phyloP scores from a whole-genome alignment of 306 rosid genomes.

The Trifolium subterraneum region DNA sequence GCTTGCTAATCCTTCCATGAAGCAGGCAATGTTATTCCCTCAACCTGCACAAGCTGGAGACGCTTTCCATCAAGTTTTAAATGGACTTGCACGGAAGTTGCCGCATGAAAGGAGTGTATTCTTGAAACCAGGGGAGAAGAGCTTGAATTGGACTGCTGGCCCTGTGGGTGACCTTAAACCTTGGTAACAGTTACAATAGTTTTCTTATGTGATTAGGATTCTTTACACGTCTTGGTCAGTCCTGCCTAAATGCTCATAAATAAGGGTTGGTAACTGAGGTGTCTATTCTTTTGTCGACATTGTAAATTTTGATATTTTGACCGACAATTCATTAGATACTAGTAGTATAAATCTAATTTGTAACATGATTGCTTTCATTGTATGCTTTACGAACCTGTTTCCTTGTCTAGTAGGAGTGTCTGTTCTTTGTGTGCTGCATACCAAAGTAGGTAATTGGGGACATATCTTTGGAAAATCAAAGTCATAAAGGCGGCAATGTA shows the following conservation, averaged over 20 bases:
- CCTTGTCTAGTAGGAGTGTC: not conserved
- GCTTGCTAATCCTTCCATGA: constrained; percentile 98
- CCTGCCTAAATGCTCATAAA: constrained; percentile 44
- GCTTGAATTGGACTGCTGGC: constrained; percentile 93
- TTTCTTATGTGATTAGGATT: constrained; percentile 34
- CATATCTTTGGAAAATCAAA: not conserved
- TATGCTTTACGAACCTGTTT: not conserved
- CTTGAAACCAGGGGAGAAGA: constrained; percentile 69
- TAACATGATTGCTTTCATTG: constrained; percentile 13
- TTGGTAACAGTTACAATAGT: constrained; percentile 56
- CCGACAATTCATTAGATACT: constrained; percentile 33
- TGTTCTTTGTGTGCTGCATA: not conserved
- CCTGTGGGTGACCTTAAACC: constrained; percentile 91
- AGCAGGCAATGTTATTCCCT: constrained; percentile 95
- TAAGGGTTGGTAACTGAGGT: constrained; percentile 48
- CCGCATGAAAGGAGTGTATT: constrained; percentile 67
- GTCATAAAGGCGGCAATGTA: not conserved
- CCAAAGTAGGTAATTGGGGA: not conserved
- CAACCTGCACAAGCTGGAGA: constrained; percentile 92
- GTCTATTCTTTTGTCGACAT: constrained; percentile 29
- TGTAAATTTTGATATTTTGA: constrained; percentile 52
- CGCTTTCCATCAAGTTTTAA: constrained; percentile 90
- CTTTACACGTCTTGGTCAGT: constrained; percentile 34
- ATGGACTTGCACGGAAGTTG: constrained; percentile 89
- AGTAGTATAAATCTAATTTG: constrained; percentile 34